A percentile compares a stretch with the other conserved stretches of the same genome.
These are phyloP conservation scores for Arabis alpina DNA, from an alignment of 345 rosid genomes.

Conservation along the genomic window DNA sequence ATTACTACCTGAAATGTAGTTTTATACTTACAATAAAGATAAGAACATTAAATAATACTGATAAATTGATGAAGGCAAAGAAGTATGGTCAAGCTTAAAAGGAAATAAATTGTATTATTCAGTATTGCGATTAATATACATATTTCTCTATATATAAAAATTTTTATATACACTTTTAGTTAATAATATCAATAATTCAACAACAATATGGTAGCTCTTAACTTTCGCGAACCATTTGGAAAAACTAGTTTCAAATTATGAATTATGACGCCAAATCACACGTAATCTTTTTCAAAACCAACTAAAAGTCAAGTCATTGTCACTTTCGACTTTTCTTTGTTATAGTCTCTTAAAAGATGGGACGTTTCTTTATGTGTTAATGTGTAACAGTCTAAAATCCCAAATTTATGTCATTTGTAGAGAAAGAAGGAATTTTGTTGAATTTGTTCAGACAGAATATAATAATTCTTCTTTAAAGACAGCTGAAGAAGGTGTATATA, in stretches of 20 bases:
- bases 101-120: too few relatives aligned
- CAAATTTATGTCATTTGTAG: constrained; percentile 32
- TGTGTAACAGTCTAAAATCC: constrained; percentile 10
- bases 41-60: not conserved
- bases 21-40: not conserved
- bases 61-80: not conserved
- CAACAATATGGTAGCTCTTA: not conserved
- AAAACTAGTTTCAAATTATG: not conserved
- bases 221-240: not conserved
- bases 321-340: constrained; percentile 22
- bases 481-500: constrained; percentile 6
- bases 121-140: too few relatives aligned
- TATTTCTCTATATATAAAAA: not conserved
- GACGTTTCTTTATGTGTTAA: constrained; percentile 29
- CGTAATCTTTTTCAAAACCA: constrained; percentile 2
- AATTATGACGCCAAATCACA: constrained; percentile 10
- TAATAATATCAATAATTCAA: constrained; percentile 4
- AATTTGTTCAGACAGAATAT: constrained; percentile 29
- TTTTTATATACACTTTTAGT: not conserved
- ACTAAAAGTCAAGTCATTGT: constrained; percentile 5
- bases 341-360: constrained; percentile 10
- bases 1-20: not conserved
- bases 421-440: constrained; percentile 33
- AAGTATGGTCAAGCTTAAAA: not conserved
- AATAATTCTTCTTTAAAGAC: constrained; percentile 24